Evolutionary conservation across 2,329 filamentous ascomycete genomes (phyloP).

Genomic region (Ophiocordyceps unilateralis): DNA sequence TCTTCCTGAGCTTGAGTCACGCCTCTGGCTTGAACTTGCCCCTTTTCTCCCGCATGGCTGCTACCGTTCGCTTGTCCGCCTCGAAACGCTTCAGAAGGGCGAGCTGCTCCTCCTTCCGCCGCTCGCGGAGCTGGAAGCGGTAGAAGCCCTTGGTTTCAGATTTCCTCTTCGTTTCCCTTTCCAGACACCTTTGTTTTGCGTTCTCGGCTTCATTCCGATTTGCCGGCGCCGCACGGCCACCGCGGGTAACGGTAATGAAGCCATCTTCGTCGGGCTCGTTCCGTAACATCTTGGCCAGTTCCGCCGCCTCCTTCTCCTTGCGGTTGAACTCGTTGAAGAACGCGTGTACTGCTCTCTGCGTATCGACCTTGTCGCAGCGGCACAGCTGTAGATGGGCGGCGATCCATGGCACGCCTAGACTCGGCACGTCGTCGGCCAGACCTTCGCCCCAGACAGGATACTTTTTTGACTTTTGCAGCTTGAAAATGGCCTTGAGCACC

Average conservation of each 20-base stretch:
- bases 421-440: constrained; percentile 34
- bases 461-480: constrained; percentile 39
- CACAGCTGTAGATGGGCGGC: constrained; percentile 53
- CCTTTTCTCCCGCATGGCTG: constrained; percentile 51
- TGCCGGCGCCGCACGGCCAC: constrained; percentile 58
- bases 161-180: constrained; percentile 45
- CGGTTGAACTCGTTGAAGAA: constrained; percentile 73
- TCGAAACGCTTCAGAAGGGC: constrained; percentile 56
- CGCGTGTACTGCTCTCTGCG: constrained; percentile 63
- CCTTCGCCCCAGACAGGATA: constrained; percentile 54
- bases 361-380: constrained; percentile 47
- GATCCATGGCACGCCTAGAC: constrained; percentile 38
- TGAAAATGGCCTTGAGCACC: constrained; percentile 57
- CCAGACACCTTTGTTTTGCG: constrained; percentile 38
- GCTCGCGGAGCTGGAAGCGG: constrained; percentile 65
- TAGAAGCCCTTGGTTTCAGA: constrained; percentile 59
- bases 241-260: constrained; percentile 79
- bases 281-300: constrained; percentile 45
- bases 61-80: constrained; percentile 55
- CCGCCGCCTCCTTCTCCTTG: constrained; percentile 47
- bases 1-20: constrained; percentile 8
- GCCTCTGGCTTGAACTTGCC: constrained; percentile 41
- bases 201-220: constrained; percentile 53
- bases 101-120: constrained; percentile 56
- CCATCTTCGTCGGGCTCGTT: constrained; percentile 86